A percentile compares a stretch with the other conserved stretches of the same genome.
Evolutionary conservation across 352 stramenopile genomes (phyloP).

Genomic region (Globisporangium ultimum): DNA sequence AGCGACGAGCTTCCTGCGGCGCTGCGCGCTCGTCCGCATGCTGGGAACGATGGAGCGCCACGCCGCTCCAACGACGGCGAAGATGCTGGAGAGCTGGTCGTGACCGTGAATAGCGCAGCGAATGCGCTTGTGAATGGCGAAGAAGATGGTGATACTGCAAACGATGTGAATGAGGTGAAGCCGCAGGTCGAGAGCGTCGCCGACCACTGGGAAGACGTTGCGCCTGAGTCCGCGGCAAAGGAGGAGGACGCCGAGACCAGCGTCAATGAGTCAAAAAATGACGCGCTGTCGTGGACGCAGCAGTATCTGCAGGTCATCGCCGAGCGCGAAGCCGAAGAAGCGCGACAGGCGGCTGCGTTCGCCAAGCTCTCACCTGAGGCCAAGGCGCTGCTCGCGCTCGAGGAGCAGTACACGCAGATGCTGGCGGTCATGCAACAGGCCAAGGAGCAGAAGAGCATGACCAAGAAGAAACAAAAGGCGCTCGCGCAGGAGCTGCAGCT

Average conservation of each 20-base stretch:
- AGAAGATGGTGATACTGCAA: background rate
- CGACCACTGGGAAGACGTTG: constrained; percentile 21
- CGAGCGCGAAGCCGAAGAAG: constrained; percentile 37
- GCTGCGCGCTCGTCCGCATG: constrained; percentile 32
- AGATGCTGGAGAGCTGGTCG: constrained; percentile 26
- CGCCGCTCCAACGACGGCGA: constrained; percentile 8
- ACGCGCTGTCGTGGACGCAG: constrained; percentile 72
- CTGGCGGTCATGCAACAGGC: constrained; percentile 32
- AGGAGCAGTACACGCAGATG: constrained; percentile 40
- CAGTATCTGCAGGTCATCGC: constrained; percentile 67
- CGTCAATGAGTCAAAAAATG: constrained; percentile 8
- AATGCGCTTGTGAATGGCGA: background rate
- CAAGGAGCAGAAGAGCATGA: constrained; percentile 37
- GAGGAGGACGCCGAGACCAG: constrained; percentile 4
- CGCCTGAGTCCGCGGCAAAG: constrained; percentile 11
- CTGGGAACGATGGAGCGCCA: background rate
- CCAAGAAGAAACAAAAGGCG: constrained; percentile 44
- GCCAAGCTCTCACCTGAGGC: constrained; percentile 31
- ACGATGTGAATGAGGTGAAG: background rate
- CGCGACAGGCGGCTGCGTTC: constrained; percentile 22
- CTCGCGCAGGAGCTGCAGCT: constrained; percentile 16
- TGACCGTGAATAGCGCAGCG: constrained; percentile 22
- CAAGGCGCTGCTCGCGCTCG: constrained; percentile 40
- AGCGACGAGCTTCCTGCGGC: constrained; percentile 50
- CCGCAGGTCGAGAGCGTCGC: constrained; percentile 12